phyloP scores from a whole-genome alignment of 2,329 filamentous ascomycete genomes.

The Aulographum hederae region DNA sequence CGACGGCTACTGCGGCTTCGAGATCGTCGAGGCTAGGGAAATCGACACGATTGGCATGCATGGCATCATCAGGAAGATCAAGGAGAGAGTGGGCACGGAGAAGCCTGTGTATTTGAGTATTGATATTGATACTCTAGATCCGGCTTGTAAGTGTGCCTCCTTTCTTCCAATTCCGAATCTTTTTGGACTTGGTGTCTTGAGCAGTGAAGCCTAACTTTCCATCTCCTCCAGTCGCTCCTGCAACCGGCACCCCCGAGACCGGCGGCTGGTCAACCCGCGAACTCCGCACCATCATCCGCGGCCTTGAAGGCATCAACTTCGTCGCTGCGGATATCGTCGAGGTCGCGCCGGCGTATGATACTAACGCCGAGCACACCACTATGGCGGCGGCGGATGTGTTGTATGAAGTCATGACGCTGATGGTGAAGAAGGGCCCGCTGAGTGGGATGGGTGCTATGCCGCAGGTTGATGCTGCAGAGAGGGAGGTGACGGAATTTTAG shows the following conservation, averaged over 20 bases:
- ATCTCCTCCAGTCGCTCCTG: constrained; percentile 38
- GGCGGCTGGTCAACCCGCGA: constrained; percentile 61
- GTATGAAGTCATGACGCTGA: constrained; percentile 65
- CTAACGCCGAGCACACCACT: constrained; percentile 54
- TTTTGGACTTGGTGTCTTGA: neutral
- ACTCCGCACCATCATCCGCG: constrained; percentile 51
- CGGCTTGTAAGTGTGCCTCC: constrained; percentile 40
- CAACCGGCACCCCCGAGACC: constrained; percentile 58
- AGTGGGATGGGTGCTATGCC: constrained; percentile 28
- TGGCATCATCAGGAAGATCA: constrained; percentile 64
- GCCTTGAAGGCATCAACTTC: constrained; percentile 49
- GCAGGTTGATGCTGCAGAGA: too few species aligned
- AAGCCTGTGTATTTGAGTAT: constrained; percentile 67
- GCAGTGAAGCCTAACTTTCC: neutral
- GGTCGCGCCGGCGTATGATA: constrained; percentile 55
- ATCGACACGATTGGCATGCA: constrained; percentile 50
- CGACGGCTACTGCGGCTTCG: constrained; percentile 68
- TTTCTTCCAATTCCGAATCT: neutral
- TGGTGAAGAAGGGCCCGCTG: constrained; percentile 62
- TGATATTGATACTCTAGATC: constrained; percentile 78
- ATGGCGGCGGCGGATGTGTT: constrained; percentile 56
- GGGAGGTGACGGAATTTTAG: too few species aligned
- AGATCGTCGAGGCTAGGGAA: constrained; percentile 60
- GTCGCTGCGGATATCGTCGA: constrained; percentile 57
- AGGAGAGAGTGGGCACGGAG: constrained; percentile 52